Conservation (phyloP, 129 eudicot genomes). For the Lonicera japonica region DNA sequence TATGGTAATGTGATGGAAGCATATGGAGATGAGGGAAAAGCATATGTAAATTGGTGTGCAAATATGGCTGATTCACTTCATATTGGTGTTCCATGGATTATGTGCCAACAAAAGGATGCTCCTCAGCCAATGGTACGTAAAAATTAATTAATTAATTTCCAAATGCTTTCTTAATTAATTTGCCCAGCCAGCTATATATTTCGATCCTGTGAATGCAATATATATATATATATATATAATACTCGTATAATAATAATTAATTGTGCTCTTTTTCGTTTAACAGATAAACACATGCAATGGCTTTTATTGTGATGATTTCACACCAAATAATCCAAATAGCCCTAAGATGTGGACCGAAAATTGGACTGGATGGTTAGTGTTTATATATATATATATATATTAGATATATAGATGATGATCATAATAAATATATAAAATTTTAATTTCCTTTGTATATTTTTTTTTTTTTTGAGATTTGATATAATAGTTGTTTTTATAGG, state of each 20-base stretch:
- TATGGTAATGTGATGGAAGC: slow-evolving; percentile 49
- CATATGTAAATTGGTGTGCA: slow-evolving; percentile 55
- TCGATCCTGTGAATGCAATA: too few species aligned
- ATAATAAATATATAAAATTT: too few species aligned
- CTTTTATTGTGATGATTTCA: slow-evolving; percentile 54
- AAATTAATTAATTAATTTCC: not conserved
- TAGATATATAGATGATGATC: not conserved
- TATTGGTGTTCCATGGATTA: slow-evolving; percentile 71
- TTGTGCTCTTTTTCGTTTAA: not conserved
- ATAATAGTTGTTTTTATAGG: slow-evolving; percentile 20
- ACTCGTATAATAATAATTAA: not conserved
- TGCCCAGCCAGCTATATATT: too few species aligned
- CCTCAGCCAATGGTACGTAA: slow-evolving; percentile 67
- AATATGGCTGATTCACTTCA: slow-evolving; percentile 54
- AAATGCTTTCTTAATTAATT: too few species aligned
- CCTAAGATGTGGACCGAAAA: slow-evolving; percentile 94
- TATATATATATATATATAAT: too few species aligned
- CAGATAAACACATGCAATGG: slow-evolving; percentile 79
- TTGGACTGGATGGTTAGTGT: slow-evolving; percentile 78
- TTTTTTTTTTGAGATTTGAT: too few species aligned
- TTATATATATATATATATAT: not conserved
- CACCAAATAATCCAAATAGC: slow-evolving; percentile 45
- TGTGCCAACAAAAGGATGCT: slow-evolving; percentile 67
- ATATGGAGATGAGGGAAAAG: slow-evolving; percentile 51
- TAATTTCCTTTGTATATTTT: too few species aligned